Conservation (phyloP, 345 rosid species). For the Aurinia saxatilis region DNA sequence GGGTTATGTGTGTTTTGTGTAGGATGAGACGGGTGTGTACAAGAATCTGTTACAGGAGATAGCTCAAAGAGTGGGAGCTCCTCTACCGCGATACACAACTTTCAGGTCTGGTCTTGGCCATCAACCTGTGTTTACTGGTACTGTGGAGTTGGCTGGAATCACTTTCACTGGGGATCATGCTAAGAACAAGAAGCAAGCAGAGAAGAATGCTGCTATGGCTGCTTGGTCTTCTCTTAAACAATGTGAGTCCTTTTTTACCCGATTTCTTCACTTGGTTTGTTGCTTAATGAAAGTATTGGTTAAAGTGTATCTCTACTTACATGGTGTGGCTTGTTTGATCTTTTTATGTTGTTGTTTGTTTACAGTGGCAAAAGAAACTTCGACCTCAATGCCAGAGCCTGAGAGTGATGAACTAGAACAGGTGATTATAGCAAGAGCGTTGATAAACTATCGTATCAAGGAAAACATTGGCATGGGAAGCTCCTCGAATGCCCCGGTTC, state of each 20-base stretch:
- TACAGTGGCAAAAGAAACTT: conserved; percentile 93
- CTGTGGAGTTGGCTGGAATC: conserved; percentile 87
- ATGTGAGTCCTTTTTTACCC: conserved; percentile 44
- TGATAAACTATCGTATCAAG: conserved; percentile 63
- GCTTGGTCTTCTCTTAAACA: conserved; percentile 95
- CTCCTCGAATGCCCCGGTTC: conserved; percentile 45
- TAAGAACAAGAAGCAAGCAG: conserved; percentile 97
- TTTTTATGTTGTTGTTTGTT: conserved; percentile 6
- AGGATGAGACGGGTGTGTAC: conserved; percentile 99
- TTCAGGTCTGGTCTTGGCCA: conserved; percentile 95
- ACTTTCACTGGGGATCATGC: conserved; percentile 89
- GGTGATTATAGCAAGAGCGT: conserved; percentile 78
- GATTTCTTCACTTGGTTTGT: not conserved
- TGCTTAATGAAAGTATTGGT: not conserved
- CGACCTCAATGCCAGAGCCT: conserved; percentile 65
- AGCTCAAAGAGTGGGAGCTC: conserved; percentile 94
- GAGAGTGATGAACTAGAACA: conserved; percentile 94
- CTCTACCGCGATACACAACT: conserved; percentile 83
- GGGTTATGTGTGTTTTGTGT: conserved; percentile 8
- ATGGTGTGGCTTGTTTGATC: conserved; percentile 1
- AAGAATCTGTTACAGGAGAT: conserved; percentile 95
- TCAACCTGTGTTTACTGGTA: conserved; percentile 95
- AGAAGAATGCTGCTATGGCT: conserved; percentile 98
- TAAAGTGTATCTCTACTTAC: not conserved
- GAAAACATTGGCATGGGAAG: conserved; percentile 62